Conservation (phyloP, 164 flowering plant genomes). For the Tetracentron sinense region DNA sequence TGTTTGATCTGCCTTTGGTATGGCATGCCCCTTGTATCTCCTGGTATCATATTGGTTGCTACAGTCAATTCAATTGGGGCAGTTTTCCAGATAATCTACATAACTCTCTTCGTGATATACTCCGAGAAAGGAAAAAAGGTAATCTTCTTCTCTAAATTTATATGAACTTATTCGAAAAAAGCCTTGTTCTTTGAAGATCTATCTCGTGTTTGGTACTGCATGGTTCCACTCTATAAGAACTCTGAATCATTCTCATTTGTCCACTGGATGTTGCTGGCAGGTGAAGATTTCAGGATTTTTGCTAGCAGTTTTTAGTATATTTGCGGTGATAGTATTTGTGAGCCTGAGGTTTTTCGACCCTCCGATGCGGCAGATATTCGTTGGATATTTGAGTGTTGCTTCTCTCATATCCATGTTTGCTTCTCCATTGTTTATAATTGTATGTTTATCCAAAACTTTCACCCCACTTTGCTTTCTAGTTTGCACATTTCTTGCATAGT, state of each 20-base stretch:
- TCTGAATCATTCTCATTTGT: too few relatives aligned
- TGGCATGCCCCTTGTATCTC: slow-evolving; percentile 55
- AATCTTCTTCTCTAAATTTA: neutral
- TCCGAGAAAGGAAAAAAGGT: slow-evolving; percentile 59
- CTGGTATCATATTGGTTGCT: slow-evolving; percentile 49
- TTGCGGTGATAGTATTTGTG: slow-evolving; percentile 34
- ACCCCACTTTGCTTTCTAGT: slow-evolving; percentile 2
- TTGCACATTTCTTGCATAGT: too few relatives aligned
- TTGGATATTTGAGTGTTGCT: slow-evolving; percentile 63
- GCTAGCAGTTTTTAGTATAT: slow-evolving; percentile 39
- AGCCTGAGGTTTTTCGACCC: slow-evolving; percentile 42
- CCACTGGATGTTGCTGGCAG: slow-evolving; percentile 29
- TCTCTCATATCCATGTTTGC: slow-evolving; percentile 84
- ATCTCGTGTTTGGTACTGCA: too few relatives aligned
- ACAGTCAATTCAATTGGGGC: slow-evolving; percentile 77
- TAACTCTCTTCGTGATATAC: slow-evolving; percentile 40
- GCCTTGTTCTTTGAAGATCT: too few relatives aligned
- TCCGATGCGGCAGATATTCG: slow-evolving; percentile 41
- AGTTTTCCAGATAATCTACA: slow-evolving; percentile 54
- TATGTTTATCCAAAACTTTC: slow-evolving; percentile 26
- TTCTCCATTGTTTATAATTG: slow-evolving; percentile 70
- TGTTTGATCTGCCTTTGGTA: slow-evolving; percentile 79
- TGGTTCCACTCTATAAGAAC: neutral
- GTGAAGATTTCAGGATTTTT: slow-evolving; percentile 48
- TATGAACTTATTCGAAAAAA: neutral